phyloP scores from a whole-genome alignment of 2,329 filamentous ascomycete species.

The Rosellinia necatrix region DNA sequence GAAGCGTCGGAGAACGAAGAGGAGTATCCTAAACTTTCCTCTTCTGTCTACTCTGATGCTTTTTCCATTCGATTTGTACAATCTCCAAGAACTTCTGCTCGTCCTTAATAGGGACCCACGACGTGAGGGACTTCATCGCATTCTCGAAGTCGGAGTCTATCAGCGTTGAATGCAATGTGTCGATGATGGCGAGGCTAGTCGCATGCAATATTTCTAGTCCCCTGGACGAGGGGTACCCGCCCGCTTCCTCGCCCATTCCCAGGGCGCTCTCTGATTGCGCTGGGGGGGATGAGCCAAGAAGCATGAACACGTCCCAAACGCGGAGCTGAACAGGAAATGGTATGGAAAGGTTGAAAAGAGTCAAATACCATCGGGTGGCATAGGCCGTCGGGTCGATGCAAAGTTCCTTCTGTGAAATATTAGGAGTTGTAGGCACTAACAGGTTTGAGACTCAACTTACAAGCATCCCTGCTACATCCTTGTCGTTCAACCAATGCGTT shows the following conservation, averaged over 20 bases:
- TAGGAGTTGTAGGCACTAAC: constrained; percentile 4
- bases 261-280: constrained; percentile 27
- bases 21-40: constrained; percentile 42
- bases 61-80: constrained; percentile 83
- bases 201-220: constrained; percentile 90
- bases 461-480: constrained; percentile 79
- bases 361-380: constrained; percentile 95
- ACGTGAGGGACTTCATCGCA: constrained; percentile 94
- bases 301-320: constrained; percentile 97
- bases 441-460: constrained; percentile 56
- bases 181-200: constrained; percentile 84
- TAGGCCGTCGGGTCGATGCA: constrained; percentile 89
- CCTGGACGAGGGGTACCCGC: constrained; percentile 48
- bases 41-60: constrained; percentile 54
- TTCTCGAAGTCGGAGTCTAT: constrained; percentile 96
- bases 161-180: constrained; percentile 85
- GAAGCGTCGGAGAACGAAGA: constrained; percentile 22
- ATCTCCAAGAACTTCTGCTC: constrained; percentile 93
- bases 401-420: constrained; percentile 65
- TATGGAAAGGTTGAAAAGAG: constrained; percentile 94
- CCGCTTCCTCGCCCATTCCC: constrained; percentile 34
- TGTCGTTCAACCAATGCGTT: constrained; percentile 76
- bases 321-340: constrained; percentile 92
- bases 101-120: constrained; percentile 91
- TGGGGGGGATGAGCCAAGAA: constrained; percentile 79